Conservation (phyloP, 148 eudicot genomes). For the Pouteria glomerata region DNA sequence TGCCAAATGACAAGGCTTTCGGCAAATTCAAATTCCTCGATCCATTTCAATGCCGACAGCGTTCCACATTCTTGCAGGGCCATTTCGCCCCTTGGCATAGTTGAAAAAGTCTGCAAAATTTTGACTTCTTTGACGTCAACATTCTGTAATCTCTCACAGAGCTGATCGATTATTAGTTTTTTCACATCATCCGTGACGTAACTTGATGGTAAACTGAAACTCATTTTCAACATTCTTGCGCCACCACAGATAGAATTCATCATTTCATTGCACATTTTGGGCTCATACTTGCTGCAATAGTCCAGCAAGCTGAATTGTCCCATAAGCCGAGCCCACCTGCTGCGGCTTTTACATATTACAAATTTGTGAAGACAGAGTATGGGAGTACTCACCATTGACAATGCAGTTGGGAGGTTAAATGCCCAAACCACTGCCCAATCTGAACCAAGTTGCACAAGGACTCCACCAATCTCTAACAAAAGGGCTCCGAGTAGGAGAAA, state of each 20-base stretch:
- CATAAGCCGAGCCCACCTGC: not conserved
- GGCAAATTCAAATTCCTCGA: not conserved
- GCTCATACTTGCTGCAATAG: not conserved
- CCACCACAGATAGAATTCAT: not conserved
- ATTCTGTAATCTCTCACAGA: not conserved
- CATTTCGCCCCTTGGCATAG: not conserved
- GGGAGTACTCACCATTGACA: not conserved
- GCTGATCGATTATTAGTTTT: slow-evolving; percentile 1
- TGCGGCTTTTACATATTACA: slow-evolving; percentile 1
- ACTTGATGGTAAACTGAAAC: not conserved
- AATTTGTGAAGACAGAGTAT: not conserved
- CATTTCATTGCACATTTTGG: not conserved
- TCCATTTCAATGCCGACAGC: not conserved
- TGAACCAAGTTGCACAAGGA: slow-evolving; percentile 4
- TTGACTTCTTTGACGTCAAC: not conserved
- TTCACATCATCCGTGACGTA: not conserved
- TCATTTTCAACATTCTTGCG: not conserved
- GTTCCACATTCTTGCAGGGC: not conserved
- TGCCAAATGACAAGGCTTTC: slow-evolving; percentile 5
- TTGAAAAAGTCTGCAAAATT: not conserved
- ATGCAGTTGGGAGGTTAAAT: not conserved
- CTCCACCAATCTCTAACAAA: not conserved
- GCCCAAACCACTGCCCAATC: slow-evolving; percentile 12
- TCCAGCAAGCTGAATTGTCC: not conserved
- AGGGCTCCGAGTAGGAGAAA: slow-evolving; percentile 6